Base-by-base conservation (phyloP, 768 basidiomycete species). In the Candolleomyces aberdarensis region DNA sequence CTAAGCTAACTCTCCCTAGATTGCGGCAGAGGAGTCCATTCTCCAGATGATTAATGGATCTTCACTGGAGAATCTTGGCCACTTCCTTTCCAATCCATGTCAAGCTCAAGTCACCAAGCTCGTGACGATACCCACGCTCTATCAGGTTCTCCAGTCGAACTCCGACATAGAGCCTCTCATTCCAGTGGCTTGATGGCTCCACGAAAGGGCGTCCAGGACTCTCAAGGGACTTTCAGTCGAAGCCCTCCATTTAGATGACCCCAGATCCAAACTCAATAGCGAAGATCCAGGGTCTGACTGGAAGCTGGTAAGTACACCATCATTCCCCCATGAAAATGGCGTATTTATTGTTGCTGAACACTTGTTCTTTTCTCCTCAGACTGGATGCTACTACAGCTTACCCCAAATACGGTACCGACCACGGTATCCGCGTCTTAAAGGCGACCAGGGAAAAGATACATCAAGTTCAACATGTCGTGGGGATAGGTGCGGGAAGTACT, bases 361-460 rank as follows among this genome's bases (percentile, higher is more conserved):
- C 41, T 43, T 3, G 5, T n/a, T 13, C n/a, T 56, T 29, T 32
- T 3, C 4, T 10, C 17, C 19, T n/a, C 55, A 69, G 70, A 73
- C 67, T 14, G 73, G 75, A 2, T 69, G 66, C n/a, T 72, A 62
- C 56, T 77, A 76, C 50, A 62, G 69, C 6, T 66, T 72, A 62
- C 72, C 72, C 11, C 63, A 68, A 39, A 67, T 77, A 13, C 65
- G 73, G 26, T 29, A 63, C 1, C 64, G 72, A 10, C 71, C 73
- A 0, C 54, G 54, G 6, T 77, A 75, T 55, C 70, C 72, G 0
- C 43, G 61, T n/a, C 56, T 75, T 4, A 65, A 60, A 11, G n/a
- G 13, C 41, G 41, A 43, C n/a, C 41, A 43, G 41, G n/a, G n/a
- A n/a, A 43, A 43, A n/a, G 41, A 43, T n/a, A 43, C 26, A 26